Percentiles rank a stretch among this genome's conserved stretches.
phyloP scores from a whole-genome alignment of 768 basidiomycete species.

The Pisolithus albus region DNA sequence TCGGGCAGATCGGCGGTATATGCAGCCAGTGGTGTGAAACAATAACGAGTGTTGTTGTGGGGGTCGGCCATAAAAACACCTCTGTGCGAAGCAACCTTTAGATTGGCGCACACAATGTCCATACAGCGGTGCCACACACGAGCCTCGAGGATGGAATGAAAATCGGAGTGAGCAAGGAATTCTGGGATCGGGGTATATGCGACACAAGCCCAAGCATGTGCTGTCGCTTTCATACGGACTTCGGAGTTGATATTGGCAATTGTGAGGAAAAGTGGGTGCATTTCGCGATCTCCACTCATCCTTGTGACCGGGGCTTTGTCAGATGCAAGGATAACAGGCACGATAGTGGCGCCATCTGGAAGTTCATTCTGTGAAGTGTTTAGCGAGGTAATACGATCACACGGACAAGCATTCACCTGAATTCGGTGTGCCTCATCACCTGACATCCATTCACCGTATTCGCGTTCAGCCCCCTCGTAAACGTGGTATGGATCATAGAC shows the following conservation, averaged over 20 bases:
- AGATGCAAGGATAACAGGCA: slow-evolving; percentile 11
- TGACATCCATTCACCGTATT: slow-evolving; percentile 1
- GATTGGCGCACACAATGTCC: background rate
- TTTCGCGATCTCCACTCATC: background rate
- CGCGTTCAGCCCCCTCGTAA: background rate
- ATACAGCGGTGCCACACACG: background rate
- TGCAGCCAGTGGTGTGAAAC: too few species aligned
- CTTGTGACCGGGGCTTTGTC: slow-evolving; percentile 12
- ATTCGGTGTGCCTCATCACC: background rate
- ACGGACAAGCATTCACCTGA: background rate
- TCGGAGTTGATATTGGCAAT: slow-evolving; percentile 8
- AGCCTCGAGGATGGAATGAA: background rate
- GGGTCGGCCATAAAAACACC: background rate
- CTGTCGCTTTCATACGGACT: background rate
- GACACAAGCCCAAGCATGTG: slow-evolving; percentile 1
- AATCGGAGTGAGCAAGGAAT: background rate
- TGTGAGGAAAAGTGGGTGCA: slow-evolving; percentile 6
- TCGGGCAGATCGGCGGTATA: too few species aligned
- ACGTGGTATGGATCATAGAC: background rate
- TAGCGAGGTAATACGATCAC: background rate
- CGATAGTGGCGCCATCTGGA: slow-evolving; percentile 7
- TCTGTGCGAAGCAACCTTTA: background rate
- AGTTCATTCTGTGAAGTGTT: background rate
- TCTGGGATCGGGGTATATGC: background rate
- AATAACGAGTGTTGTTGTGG: too few species aligned